phyloP scores from a whole-genome alignment of 176 grass and related monocot species.

The Cenchrus fungigraminus region DNA sequence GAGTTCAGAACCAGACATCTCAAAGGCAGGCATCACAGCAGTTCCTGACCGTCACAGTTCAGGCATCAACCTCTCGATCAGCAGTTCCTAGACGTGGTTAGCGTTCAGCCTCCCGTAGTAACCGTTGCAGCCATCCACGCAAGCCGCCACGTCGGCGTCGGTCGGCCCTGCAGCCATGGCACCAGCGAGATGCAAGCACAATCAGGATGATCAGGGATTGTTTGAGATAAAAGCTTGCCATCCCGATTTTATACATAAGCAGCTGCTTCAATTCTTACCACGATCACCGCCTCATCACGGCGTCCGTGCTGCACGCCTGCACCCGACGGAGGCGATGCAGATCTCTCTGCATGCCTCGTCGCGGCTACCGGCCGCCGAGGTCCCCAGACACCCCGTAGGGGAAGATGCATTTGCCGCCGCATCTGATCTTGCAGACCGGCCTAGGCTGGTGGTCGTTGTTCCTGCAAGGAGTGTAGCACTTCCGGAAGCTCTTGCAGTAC shows the following conservation, averaged over 20 bases:
- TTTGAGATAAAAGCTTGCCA: background rate
- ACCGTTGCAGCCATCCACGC: background rate
- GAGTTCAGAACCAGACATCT: background rate
- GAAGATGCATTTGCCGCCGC: background rate
- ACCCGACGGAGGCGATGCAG: background rate
- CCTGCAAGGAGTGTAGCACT: constrained; percentile 3
- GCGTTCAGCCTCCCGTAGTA: background rate
- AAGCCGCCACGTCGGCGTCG: background rate
- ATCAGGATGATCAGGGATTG: background rate
- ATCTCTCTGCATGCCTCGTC: background rate
- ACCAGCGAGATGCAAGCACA: background rate
- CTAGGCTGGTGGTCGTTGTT: background rate
- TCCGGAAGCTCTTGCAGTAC: background rate
- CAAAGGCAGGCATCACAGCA: background rate
- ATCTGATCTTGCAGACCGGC: background rate
- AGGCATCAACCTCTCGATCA: no score
- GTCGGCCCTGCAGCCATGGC: background rate
- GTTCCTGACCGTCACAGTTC: background rate
- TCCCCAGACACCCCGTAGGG: background rate
- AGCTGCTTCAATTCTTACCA: background rate
- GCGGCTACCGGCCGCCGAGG: background rate
- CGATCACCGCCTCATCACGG: background rate
- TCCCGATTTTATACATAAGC: background rate
- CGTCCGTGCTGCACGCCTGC: background rate
- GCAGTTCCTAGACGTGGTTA: background rate